These are phyloP conservation scores for Beauveria australis DNA, from an alignment of 2,329 filamentous ascomycete genomes.

Conservation along the genomic window DNA sequence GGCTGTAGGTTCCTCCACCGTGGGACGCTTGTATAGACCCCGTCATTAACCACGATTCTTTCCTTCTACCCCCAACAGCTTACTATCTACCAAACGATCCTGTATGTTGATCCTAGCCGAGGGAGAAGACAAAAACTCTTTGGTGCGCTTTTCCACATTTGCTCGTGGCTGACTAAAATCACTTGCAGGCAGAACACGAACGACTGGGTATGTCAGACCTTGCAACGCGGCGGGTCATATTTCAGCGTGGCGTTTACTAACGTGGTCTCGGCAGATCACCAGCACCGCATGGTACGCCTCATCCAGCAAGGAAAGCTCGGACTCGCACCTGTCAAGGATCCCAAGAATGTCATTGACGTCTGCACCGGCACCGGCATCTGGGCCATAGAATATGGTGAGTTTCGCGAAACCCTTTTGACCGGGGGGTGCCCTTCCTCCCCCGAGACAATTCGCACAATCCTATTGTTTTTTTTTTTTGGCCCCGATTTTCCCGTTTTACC, in stretches of 20 bases:
- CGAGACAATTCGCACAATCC: neutral
- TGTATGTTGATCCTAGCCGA: neutral
- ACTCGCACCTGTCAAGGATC: slow-evolving; percentile 34
- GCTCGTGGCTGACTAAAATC: neutral
- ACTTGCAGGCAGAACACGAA: slow-evolving; percentile 16
- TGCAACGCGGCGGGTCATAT: neutral
- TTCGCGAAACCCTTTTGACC: neutral
- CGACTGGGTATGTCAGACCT: slow-evolving; percentile 14
- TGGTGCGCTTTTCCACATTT: neutral
- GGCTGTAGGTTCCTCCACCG: neutral
- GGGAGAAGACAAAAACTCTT: neutral
- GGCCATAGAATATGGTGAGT: slow-evolving; percentile 39
- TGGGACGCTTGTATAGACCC: neutral
- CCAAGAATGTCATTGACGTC: slow-evolving; percentile 38
- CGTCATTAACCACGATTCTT: neutral
- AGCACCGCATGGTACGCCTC: slow-evolving; percentile 25
- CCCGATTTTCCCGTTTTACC: neutral
- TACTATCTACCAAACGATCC: slow-evolving; percentile 13
- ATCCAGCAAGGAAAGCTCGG: slow-evolving; percentile 35
- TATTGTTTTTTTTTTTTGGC: neutral
- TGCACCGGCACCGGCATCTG: slow-evolving; percentile 45
- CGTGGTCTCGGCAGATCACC: slow-evolving; percentile 23
- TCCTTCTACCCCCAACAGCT: neutral
- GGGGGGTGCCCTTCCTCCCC: too few relatives aligned
- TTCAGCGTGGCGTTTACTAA: neutral